These are phyloP conservation scores for Balakata baccata DNA, from an alignment of 345 rosid species.

Conservation along the genomic window DNA sequence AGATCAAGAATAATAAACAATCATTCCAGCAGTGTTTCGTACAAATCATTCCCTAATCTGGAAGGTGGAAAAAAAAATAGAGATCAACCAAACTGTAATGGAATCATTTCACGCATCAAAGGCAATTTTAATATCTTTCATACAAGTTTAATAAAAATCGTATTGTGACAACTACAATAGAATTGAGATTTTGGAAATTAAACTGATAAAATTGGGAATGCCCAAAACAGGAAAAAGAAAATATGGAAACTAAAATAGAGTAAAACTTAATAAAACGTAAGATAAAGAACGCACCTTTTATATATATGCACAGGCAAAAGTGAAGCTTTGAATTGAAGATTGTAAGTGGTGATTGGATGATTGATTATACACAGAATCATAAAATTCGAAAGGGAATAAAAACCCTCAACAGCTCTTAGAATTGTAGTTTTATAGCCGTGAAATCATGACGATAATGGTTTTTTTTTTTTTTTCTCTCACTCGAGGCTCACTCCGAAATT, in stretches of 20 bases:
- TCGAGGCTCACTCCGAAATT: too few relatives aligned
- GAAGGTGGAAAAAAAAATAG: neutral
- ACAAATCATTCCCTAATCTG: constrained; percentile 35
- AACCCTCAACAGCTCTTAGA: constrained; percentile 41
- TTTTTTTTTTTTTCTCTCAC: neutral
- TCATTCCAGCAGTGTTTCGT: constrained; percentile 48
- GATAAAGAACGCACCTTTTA: constrained; percentile 39
- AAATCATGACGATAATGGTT: neutral
- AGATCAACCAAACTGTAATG: constrained; percentile 21
- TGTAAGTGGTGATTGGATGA: neutral
- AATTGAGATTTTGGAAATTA: constrained; percentile 4
- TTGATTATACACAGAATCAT: neutral
- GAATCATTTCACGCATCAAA: constrained; percentile 15
- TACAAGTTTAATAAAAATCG: neutral
- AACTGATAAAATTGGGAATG: constrained; percentile 2
- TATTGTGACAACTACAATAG: constrained; percentile 4
- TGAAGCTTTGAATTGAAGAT: constrained; percentile 29
- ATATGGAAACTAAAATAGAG: neutral
- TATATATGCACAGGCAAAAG: constrained; percentile 18
- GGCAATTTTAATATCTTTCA: constrained; percentile 5
- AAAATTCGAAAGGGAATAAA: constrained; percentile 27
- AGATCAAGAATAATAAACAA: constrained; percentile 50
- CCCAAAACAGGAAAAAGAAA: neutral
- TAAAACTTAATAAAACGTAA: neutral
- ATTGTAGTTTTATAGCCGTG: constrained; percentile 35